Base-by-base conservation (phyloP, 306 rosid species). In the Glycine tomentella region DNA sequence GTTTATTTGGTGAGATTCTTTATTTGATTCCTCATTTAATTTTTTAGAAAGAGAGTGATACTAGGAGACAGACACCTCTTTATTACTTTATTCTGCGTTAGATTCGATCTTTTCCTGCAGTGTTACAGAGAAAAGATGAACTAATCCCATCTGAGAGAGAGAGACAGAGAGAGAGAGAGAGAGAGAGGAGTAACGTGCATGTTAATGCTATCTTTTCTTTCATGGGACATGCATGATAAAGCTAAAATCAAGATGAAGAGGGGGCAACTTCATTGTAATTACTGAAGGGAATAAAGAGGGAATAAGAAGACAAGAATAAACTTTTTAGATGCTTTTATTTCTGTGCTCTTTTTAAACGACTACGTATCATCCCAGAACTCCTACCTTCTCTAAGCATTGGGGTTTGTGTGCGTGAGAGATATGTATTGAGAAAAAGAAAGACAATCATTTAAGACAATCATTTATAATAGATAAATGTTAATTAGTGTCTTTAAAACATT, bases 111-210 rank as follows among this genome's bases (percentile, higher is more conserved):
- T 89, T 91, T 91, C 15, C 69, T 62, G 59, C 86, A 74, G 75
- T 72, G 62, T 67, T 73, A 84, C 61, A 84, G 74, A 52, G 66
- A 67, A 84, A 80, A 81, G 77, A 85, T 64, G 81, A 83, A 80
- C 62, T 88, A 80, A 82, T 88, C 85, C 69, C 62, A 34, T 72
- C 67, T 42, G 45, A 34, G 38, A 36, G 40, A 36, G 77, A 69
- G 79, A 80, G 84, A 74, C 87, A 86, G 89, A 86, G 85, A 81
- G 87, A n/a, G n/a, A n/a, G n/a, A n/a, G n/a, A n/a, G n/a, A n/a
- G n/a, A n/a, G n/a, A n/a, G n/a, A n/a, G n/a, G n/a, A 75, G 91
- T 77, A 94, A 90, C 90, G 92, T 88, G 92, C 92, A 92, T 89
- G 90, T 44, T 75, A 74, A 89, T 87, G 90, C 40, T 76, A 80